phyloP scores from a whole-genome alignment of 129 eudicot species.

The Helianthus annuus region DNA sequence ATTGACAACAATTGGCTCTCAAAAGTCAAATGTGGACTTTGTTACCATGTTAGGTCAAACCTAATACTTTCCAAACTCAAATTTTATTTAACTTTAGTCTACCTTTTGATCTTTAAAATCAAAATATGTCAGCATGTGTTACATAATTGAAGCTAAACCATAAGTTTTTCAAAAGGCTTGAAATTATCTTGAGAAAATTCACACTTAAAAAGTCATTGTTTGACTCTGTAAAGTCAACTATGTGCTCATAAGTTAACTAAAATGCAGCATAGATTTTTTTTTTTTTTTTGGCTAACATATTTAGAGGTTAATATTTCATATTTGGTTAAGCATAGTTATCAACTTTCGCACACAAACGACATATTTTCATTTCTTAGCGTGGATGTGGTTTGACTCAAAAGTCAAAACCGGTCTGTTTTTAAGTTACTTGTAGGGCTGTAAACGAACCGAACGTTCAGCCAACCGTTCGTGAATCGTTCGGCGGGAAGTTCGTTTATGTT shows the following conservation, averaged over 20 bases:
- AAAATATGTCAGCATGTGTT: neutral
- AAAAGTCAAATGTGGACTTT: neutral
- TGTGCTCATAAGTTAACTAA: neutral
- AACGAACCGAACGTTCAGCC: too few species aligned
- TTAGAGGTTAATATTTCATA: neutral
- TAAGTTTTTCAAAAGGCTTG: neutral
- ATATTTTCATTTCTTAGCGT: conserved; percentile 13
- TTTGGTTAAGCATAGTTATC: neutral
- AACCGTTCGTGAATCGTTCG: too few species aligned
- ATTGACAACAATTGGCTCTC: neutral
- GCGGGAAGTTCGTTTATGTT: too few species aligned
- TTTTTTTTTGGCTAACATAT: neutral
- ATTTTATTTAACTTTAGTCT: neutral
- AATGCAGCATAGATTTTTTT: neutral
- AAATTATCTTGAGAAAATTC: neutral
- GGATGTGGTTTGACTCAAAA: conserved; percentile 9
- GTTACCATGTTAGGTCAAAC: conserved; percentile 2
- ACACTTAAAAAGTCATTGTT: neutral
- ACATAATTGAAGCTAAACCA: neutral
- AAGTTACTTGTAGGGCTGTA: too few species aligned
- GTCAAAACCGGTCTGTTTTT: neutral
- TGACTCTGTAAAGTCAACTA: conserved; percentile 12
- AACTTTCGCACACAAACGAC: neutral
- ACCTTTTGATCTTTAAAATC: too few species aligned
- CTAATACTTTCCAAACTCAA: neutral